Percentiles rank a stretch among this genome's conserved stretches.
phyloP scores from a whole-genome alignment of 208 protist genomes.

The Wallacemonas sp. region DNA sequence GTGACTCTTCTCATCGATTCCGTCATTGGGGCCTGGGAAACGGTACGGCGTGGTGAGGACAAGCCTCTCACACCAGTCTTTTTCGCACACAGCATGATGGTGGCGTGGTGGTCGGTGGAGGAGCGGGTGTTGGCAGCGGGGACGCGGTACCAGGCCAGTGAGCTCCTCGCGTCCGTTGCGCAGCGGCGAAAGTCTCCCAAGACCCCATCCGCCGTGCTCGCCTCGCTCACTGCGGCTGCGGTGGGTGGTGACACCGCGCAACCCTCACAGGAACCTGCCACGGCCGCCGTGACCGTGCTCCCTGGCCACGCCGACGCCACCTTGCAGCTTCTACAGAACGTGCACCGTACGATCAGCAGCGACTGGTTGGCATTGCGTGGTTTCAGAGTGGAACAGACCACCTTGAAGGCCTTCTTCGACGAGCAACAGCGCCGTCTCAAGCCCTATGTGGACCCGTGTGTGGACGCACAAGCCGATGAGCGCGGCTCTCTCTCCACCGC shows the following conservation, averaged over 20 bases:
- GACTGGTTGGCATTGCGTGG: slow-evolving; percentile 21
- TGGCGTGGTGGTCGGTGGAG: slow-evolving; percentile 64
- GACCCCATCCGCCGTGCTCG: neutral
- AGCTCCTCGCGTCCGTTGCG: neutral
- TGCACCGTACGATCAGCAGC: slow-evolving; percentile 21
- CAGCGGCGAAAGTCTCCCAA: slow-evolving; percentile 9
- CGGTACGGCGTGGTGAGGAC: slow-evolving; percentile 41
- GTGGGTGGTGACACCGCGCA: neutral
- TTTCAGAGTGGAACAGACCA: neutral
- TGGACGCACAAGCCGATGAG: no score
- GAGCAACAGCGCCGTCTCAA: slow-evolving; percentile 2
- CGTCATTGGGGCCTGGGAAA: slow-evolving; percentile 42
- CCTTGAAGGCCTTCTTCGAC: neutral
- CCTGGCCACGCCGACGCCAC: neutral
- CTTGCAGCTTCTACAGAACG: slow-evolving; percentile 17
- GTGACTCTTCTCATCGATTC: slow-evolving; percentile 36
- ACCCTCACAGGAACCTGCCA: neutral
- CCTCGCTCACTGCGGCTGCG: neutral
- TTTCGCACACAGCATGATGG: slow-evolving; percentile 37
- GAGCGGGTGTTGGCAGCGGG: slow-evolving; percentile 11
- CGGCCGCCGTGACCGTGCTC: neutral
- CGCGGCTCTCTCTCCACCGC: no score
- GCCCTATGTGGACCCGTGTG: no score
- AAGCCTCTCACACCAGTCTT: slow-evolving; percentile 32
- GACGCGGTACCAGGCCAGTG: neutral